Conservation (phyloP, 2,329 filamentous ascomycete species). For the Aureobasidium zeae region DNA sequence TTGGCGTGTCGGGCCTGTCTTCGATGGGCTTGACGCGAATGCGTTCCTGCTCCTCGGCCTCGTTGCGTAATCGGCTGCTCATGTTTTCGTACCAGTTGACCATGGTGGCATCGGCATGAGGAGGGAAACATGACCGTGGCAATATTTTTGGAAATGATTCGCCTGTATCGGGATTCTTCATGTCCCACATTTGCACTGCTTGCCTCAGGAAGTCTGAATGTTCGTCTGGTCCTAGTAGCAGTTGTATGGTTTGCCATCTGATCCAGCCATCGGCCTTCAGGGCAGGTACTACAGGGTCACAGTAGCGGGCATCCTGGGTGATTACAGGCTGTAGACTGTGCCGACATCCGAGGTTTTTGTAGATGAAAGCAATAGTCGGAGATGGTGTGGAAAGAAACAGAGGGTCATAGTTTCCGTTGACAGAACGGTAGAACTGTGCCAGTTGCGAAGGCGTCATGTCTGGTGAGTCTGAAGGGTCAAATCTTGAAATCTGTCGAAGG, state of each 20-base stretch:
- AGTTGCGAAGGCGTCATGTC: slow-evolving; percentile 42
- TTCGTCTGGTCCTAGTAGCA: slow-evolving; percentile 77
- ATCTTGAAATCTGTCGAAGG: slow-evolving; percentile 22
- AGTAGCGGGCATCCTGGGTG: slow-evolving; percentile 55
- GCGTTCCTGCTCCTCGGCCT: slow-evolving; percentile 42
- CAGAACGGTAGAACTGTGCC: slow-evolving; percentile 41
- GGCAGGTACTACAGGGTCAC: slow-evolving; percentile 68
- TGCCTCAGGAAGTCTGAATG: slow-evolving; percentile 77
- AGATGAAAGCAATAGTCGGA: slow-evolving; percentile 78
- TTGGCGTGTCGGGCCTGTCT: slow-evolving; percentile 19
- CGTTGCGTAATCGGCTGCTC: slow-evolving; percentile 57
- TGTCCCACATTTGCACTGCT: slow-evolving; percentile 66
- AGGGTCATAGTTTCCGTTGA: slow-evolving; percentile 40
- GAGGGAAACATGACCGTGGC: slow-evolving; percentile 62
- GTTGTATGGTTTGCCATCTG: slow-evolving; percentile 86
- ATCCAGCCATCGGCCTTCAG: slow-evolving; percentile 78
- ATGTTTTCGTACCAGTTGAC: slow-evolving; percentile 78
- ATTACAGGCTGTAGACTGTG: slow-evolving; percentile 65
- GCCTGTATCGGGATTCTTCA: slow-evolving; percentile 61
- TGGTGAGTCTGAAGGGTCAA: slow-evolving; percentile 35
- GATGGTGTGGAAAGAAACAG: slow-evolving; percentile 71
- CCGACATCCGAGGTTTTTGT: slow-evolving; percentile 81
- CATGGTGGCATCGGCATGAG: slow-evolving; percentile 66
- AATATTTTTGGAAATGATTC: slow-evolving; percentile 49
- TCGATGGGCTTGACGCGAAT: slow-evolving; percentile 17